Evolutionary conservation across 352 stramenopile genomes (phyloP), one percentile per base, ranked within the genome.

Genomic region (Phytopythium mirpurense): DNA sequence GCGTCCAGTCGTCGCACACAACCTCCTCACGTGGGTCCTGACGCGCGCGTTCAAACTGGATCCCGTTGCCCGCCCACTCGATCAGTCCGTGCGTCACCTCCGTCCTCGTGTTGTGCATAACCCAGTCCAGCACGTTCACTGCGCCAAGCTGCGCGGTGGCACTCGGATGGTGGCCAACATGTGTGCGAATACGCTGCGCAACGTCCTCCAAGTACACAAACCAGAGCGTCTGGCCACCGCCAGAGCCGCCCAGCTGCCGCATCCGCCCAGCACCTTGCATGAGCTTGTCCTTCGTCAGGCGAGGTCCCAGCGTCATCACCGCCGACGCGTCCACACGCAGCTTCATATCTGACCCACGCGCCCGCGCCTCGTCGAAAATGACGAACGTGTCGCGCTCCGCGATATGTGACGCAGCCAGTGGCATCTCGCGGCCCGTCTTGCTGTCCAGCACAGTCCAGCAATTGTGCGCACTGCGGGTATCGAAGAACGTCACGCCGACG

Each of bases 201-300:
- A 97, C 72, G 31, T 97, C 86, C 16, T 62, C 51, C 7, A 84
- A 83, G 52, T 73, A 81, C 12, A 72, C 70, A 18, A 96, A 63
- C 57, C 77, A 74, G 0, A 98, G 62, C 15, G 62, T 83, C 54
- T 97, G 83, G 16, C 71, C 42, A 19, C 45, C 31, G 1, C 15
- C 29, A 14, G 0, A 43, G 0, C 63, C 71, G 12, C 78, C 84
- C 0, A 98, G 73, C 43, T 90, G 79, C 2, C 89, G 67, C 69
- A 97, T 81, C 0, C 90, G 78, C 8, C 88, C 89, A 2, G 86
- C 86, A n/a, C 85, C 89, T 62, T 97, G 90, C 88, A 97, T 96
- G 3, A 97, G 52, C 48, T 97, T 97, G 59, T 97, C 91, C 49
- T 97, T 98, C 0, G 80, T 88, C 21, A 97, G 69, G 19, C 79